These are phyloP conservation scores for Barnettozyma pratensis DNA, from an alignment of 805 yeast genomes.

Conservation along the genomic window DNA sequence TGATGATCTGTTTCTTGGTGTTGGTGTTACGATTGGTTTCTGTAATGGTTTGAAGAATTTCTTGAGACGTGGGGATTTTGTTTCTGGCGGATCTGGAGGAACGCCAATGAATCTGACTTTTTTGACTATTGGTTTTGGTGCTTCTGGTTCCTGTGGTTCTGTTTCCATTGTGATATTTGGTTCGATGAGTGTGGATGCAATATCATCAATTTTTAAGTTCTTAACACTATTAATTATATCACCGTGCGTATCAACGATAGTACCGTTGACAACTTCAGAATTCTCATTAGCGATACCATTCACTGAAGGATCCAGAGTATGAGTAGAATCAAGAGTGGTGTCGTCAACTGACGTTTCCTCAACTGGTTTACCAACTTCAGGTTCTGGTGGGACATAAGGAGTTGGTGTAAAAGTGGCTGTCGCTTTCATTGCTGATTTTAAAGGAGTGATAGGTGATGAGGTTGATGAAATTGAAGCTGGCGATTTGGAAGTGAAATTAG, in stretches of 20 bases:
- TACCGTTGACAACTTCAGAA: too few species aligned
- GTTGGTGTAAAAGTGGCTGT: neutral
- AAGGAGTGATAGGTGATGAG: constrained; percentile 2
- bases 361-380: neutral
- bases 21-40: constrained; percentile 1
- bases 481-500: neutral
- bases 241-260: too few species aligned
- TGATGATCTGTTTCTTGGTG: constrained; percentile 8
- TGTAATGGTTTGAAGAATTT: constrained; percentile 2
- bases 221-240: neutral
- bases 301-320: too few species aligned
- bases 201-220: neutral
- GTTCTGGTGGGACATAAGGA: neutral
- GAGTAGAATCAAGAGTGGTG: too few species aligned
- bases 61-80: constrained; percentile 13
- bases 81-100: constrained; percentile 10
- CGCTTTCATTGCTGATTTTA: constrained; percentile 3
- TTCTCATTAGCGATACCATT: too few species aligned
- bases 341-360: neutral
- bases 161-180: neutral
- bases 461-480: neutral
- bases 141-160: neutral
- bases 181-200: neutral
- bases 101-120: constrained; percentile 26
- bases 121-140: constrained; percentile 10